Percentiles rank a stretch among this genome's conserved stretches.
Evolutionary conservation across 139 green algal genomes (phyloP).

Genomic region (Trebouxia sp.): DNA sequence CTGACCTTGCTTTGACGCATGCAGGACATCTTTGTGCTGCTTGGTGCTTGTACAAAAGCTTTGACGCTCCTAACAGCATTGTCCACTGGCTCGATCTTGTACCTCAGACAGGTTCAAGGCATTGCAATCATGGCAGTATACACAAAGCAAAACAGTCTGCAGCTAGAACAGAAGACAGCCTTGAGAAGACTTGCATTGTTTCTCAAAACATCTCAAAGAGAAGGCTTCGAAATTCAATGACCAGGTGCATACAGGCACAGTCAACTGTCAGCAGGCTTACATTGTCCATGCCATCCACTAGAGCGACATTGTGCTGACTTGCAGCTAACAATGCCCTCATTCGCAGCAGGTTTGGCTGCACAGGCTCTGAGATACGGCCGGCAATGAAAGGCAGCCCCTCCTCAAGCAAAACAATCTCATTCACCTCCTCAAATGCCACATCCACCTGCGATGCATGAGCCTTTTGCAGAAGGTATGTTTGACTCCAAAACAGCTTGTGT

Average conservation of each 20-base stretch:
- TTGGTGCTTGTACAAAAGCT: too few species aligned
- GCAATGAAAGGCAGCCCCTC: conserved; percentile 46
- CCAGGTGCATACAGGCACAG: neutral
- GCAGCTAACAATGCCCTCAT: conserved; percentile 4
- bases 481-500: too few species aligned
- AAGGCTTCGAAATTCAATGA: neutral
- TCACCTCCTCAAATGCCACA: conserved; percentile 56
- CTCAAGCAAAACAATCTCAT: conserved; percentile 51
- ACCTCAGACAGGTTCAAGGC: too few species aligned
- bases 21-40: too few species aligned
- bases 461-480: too few species aligned
- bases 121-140: too few species aligned
- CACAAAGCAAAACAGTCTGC: neutral
- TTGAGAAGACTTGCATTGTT: neutral
- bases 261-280: neutral
- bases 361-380: conserved; percentile 49
- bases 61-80: too few species aligned
- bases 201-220: too few species aligned
- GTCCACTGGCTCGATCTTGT: too few species aligned
- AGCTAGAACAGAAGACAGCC: neutral
- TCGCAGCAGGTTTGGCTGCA: conserved; percentile 58
- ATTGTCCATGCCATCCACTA: neutral
- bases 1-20: too few species aligned
- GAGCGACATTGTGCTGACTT: neutral
- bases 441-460: conserved; percentile 37